Base-by-base conservation (phyloP, 306 rosid species). In the Echinosophora koreensis region DNA sequence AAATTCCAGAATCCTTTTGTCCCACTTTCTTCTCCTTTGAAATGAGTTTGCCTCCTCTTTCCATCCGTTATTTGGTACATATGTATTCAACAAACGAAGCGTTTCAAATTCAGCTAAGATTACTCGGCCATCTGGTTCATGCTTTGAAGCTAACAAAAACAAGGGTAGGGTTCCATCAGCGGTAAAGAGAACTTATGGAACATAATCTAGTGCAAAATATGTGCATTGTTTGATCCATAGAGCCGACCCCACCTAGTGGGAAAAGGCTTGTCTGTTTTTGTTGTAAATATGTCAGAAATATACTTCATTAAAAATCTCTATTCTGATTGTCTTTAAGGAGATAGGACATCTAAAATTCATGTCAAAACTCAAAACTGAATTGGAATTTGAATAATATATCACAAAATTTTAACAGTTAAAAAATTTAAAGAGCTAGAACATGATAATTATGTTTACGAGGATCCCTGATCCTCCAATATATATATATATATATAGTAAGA, bases 1-100 rank as follows among this genome's bases (percentile, higher is more conserved):
- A 80, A 95, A 95, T 71, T 95, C 97, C 72, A 92, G 74, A 62
- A 95, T 80, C 71, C 97, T 88, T 84, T 92, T 95, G 84, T 95
- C 98, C 98, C 98, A 95, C 84, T 92, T 95, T 78, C 98, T 90
- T 90, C 98, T 88, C 89, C 98, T 92, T 67, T 68, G 84, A 81
- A 95, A 95, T 74, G 98, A 88, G 74, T 88, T 95, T 78, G 88
- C 87, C 83, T 94, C 98, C 86, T 95, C 98, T 87, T 90, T 95
- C 98, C 98, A 95, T 49, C 98, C 97, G 82, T 95, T 95, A 82
- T 95, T 95, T 73, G 98, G 98, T 27, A 79, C 88, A 80, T 95
- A 95, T 27, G 98, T 95, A 79, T 92, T 95, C 89, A 95, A 85
- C 63, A 92, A 35, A 76, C 89, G 80, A 71, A 95, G 88, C 11